A percentile compares a stretch with the other conserved stretches of the same genome.
Conservation (phyloP, 2,329 filamentous ascomycete species). For the Xylaria sp. region DNA sequence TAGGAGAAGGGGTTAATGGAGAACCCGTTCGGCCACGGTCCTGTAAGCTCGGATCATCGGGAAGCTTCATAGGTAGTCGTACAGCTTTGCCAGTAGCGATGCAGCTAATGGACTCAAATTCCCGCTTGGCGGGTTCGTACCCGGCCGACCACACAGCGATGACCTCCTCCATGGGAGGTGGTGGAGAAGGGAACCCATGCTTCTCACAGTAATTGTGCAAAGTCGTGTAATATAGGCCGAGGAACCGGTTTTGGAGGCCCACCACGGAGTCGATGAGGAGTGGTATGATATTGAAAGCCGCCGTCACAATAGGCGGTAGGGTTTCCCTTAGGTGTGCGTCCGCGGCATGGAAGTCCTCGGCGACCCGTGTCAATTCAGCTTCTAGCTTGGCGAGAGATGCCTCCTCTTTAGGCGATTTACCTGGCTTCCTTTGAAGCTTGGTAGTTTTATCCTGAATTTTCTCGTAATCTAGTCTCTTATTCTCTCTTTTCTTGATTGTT, state of each 20-base stretch:
- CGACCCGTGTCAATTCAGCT: slow-evolving; percentile 72
- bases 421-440: slow-evolving; percentile 75
- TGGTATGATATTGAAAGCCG: slow-evolving; percentile 79
- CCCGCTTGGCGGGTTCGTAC: slow-evolving; percentile 71
- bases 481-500: slow-evolving; percentile 85
- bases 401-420: slow-evolving; percentile 78
- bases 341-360: slow-evolving; percentile 78
- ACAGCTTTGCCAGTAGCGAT: slow-evolving; percentile 75
- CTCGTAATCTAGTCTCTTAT: slow-evolving; percentile 85
- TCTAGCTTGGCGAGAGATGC: slow-evolving; percentile 76
- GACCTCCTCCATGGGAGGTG: slow-evolving; percentile 78
- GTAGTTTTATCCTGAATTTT: slow-evolving; percentile 78
- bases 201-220: slow-evolving; percentile 79
- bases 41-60: slow-evolving; percentile 48
- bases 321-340: slow-evolving; percentile 78
- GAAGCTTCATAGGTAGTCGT: slow-evolving; percentile 58
- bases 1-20: slow-evolving; percentile 42
- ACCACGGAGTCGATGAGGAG: slow-evolving; percentile 76
- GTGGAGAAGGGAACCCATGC: slow-evolving; percentile 74
- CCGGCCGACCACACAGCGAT: slow-evolving; percentile 72
- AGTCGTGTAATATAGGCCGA: slow-evolving; percentile 82
- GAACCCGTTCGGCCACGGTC: slow-evolving; percentile 44
- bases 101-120: slow-evolving; percentile 73
- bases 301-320: slow-evolving; percentile 76
- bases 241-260: slow-evolving; percentile 79